Base-by-base conservation (phyloP, 768 basidiomycete species). In the Suillus discolor region DNA sequence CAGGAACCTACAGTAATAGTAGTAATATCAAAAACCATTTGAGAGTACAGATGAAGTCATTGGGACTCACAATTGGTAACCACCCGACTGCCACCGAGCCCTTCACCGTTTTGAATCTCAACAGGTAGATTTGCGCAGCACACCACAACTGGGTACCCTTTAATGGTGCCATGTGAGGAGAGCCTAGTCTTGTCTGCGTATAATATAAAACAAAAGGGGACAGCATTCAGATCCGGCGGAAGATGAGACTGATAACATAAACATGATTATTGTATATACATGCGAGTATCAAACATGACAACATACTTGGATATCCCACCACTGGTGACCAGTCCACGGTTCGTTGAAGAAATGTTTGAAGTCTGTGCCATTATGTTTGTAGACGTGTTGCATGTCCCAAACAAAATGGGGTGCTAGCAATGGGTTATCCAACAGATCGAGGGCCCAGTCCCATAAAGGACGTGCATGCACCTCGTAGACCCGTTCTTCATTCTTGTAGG, bases 301-400 rank as follows among this genome's bases (percentile, higher is more conserved):
- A 66, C 69, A 34, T 69, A 80, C 80, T 71, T 82, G 78, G 13
- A 76, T 68, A 7, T 79, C 68, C 79, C 79, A 81, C 55, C 71
- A 80, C 6, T 45, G 20, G 31, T 80, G 57, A 0, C 72, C 80
- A 5, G 79, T 79, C 75, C 79, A 80, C 3, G 80, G 79, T 55
- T 82, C 78, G 57, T 75, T 61, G 18, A 74, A 60, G 54, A 79
- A 74, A 0, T 71, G 69, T 18, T 72, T 69, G 61, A 72, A 81
- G 2, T 47, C 2, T 7, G 60, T 44, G 0, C 73, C 74, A 66
- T 78, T 68, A 57, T 71, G 77, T 42, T 71, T 74, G 65, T 65
- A 81, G 3, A 68, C 49, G 11, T 57, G 65, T 34, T 72, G 51
- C 3, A 77, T 77, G 74, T 79, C 74, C 77, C 79, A 80, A 28